Percentiles rank a stretch among this genome's conserved stretches.
phyloP scores from a whole-genome alignment of 148 eudicot genomes.

The Diospyros kaki region DNA sequence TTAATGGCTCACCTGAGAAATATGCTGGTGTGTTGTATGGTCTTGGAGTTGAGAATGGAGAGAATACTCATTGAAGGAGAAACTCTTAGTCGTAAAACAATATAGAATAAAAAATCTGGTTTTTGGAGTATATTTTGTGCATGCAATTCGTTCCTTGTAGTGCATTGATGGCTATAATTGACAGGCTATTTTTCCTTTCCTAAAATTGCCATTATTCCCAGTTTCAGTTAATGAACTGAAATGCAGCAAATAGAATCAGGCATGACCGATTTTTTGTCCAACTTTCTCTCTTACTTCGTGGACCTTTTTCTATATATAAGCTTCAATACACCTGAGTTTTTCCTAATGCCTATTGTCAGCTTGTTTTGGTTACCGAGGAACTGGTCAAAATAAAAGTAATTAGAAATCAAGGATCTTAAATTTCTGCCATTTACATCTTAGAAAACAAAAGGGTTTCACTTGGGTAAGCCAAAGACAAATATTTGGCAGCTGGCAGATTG shows the following conservation, averaged over 20 bases:
- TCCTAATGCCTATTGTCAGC: background rate
- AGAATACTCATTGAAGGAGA: constrained; percentile 5
- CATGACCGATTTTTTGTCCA: background rate
- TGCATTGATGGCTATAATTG: no score
- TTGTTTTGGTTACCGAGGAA: background rate
- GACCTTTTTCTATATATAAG: background rate
- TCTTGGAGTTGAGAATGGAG: constrained; percentile 14
- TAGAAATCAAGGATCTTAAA: background rate
- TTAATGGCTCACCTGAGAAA: constrained; percentile 14
- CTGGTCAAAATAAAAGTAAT: no score
- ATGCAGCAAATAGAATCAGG: background rate
- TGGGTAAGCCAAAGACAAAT: background rate
- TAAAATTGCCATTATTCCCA: background rate
- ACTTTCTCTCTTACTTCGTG: background rate
- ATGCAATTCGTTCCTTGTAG: background rate
- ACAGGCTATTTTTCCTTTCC: background rate
- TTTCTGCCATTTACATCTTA: background rate
- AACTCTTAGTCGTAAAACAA: background rate
- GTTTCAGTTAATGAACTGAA: background rate
- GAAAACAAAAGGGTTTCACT: background rate
- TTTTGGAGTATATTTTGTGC: constrained; percentile 1
- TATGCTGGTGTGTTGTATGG: constrained; percentile 20
- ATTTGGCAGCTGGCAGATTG: background rate
- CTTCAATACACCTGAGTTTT: background rate
- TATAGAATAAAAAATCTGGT: constrained; percentile 1